phyloP scores from a whole-genome alignment of 192 early-diverging fungal species.

The Mortierella antarctica region DNA sequence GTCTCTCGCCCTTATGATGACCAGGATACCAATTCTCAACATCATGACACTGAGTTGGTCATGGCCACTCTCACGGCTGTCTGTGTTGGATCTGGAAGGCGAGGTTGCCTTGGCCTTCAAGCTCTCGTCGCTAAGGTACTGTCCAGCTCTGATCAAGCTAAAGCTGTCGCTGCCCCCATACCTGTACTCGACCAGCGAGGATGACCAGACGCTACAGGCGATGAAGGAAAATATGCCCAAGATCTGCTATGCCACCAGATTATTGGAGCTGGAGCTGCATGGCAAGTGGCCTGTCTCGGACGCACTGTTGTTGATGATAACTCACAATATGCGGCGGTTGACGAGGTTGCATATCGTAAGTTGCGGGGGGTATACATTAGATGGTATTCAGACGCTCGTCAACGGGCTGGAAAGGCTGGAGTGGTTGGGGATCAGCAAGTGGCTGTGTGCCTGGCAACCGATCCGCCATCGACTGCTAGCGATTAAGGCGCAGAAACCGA shows the following conservation, averaged over 20 bases:
- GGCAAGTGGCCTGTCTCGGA: slow-evolving; percentile 49
- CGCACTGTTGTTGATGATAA: slow-evolving; percentile 15
- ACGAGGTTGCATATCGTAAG: slow-evolving; percentile 22
- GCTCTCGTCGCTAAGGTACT: slow-evolving; percentile 17
- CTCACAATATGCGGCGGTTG: slow-evolving; percentile 18
- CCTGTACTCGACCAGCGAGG: slow-evolving; percentile 42
- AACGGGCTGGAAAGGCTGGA: neutral
- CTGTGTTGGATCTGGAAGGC: slow-evolving; percentile 37
- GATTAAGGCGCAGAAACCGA: slow-evolving; percentile 10
- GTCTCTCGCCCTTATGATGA: slow-evolving; percentile 23
- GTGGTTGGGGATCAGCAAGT: slow-evolving; percentile 30
- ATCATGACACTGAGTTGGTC: slow-evolving; percentile 24
- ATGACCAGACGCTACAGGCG: slow-evolving; percentile 15
- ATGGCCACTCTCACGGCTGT: slow-evolving; percentile 20
- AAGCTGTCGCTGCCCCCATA: slow-evolving; percentile 30
- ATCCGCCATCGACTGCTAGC: neutral
- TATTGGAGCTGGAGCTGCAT: slow-evolving; percentile 36
- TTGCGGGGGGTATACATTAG: slow-evolving; percentile 12
- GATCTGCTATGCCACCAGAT: slow-evolving; percentile 23
- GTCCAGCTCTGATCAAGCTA: slow-evolving; percentile 19
- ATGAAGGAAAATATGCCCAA: slow-evolving; percentile 18
- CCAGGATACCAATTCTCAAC: neutral
- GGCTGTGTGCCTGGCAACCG: slow-evolving; percentile 4
- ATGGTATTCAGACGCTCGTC: slow-evolving; percentile 10
- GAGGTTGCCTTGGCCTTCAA: slow-evolving; percentile 37